Percentiles rank a stretch among this genome's conserved stretches.
phyloP scores from a whole-genome alignment of 495 filamentous ascomycete genomes.

The Penicillium arizonense region DNA sequence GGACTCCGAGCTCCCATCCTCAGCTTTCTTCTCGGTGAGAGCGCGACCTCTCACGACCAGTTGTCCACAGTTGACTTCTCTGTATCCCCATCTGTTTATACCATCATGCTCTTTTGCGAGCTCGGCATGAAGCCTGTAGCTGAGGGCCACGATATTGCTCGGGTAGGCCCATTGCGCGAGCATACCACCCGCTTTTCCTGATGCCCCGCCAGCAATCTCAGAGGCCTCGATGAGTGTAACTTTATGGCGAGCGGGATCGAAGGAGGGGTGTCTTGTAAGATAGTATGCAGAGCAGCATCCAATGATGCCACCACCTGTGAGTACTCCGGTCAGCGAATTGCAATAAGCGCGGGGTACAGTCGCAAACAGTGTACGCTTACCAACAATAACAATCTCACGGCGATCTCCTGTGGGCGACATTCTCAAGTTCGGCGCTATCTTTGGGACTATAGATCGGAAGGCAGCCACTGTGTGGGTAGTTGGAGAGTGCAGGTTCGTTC shows the following conservation, averaged over 20 bases:
- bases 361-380: slow-evolving; percentile 40
- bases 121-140: slow-evolving; percentile 78
- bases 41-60: slow-evolving; percentile 57
- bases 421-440: slow-evolving; percentile 20
- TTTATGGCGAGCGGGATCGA: slow-evolving; percentile 68
- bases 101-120: slow-evolving; percentile 85
- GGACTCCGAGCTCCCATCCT: slow-evolving; percentile 43
- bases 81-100: slow-evolving; percentile 82
- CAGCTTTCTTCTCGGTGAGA: slow-evolving; percentile 32
- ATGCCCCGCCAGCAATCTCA: slow-evolving; percentile 85
- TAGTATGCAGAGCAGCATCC: slow-evolving; percentile 93
- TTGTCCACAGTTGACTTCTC: slow-evolving; percentile 73
- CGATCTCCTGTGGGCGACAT: slow-evolving; percentile 40
- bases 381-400: slow-evolving; percentile 68
- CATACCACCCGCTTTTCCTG: slow-evolving; percentile 92
- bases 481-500: not conserved
- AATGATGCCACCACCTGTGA: slow-evolving; percentile 86
- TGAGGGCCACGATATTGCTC: slow-evolving; percentile 77
- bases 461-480: slow-evolving; percentile 27
- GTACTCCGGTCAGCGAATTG: slow-evolving; percentile 12
- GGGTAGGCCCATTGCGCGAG: slow-evolving; percentile 94
- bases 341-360: slow-evolving; percentile 29
- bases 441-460: slow-evolving; percentile 13
- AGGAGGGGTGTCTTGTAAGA: slow-evolving; percentile 83
- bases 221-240: slow-evolving; percentile 89